Percentiles rank a stretch among this genome's conserved stretches.
Evolutionary conservation across 805 yeast species (phyloP).

Genomic region (Pichia exigua): DNA sequence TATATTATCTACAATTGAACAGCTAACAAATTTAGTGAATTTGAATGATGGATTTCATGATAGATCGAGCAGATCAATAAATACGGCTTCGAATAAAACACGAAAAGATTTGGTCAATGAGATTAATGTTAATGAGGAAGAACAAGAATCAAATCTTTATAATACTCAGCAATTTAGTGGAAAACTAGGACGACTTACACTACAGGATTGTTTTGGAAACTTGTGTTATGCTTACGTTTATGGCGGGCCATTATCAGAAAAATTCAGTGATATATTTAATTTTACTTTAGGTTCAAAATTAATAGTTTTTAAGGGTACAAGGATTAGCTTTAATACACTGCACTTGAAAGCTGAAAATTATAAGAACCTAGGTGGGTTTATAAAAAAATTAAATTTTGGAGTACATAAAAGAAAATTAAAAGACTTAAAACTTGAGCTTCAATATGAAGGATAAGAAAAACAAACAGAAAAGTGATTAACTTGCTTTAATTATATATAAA

Average conservation of each 20-base stretch:
- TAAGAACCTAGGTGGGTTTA: conserved; percentile 25
- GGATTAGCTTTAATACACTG: conserved; percentile 40
- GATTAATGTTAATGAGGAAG: conserved; percentile 41
- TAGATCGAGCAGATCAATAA: conserved; percentile 22
- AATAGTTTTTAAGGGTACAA: conserved; percentile 41
- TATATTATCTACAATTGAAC: conserved; percentile 45
- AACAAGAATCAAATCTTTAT: conserved; percentile 14
- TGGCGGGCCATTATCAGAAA: conserved; percentile 33
- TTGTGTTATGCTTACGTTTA: conserved; percentile 49
- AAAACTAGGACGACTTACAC: conserved; percentile 32
- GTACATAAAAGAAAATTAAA: conserved; percentile 30
- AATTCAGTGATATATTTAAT: conserved; percentile 21
- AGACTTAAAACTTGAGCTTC: conserved; percentile 28
- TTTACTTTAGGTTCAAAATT: conserved; percentile 52
- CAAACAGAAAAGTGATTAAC: not conserved
- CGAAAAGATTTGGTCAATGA: conserved; percentile 27
- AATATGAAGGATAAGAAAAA: conserved; percentile 10
- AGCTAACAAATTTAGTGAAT: conserved; percentile 42
- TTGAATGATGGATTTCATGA: conserved; percentile 56
- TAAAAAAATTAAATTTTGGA: conserved; percentile 21
- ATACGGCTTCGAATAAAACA: conserved; percentile 1
- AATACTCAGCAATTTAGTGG: not conserved
- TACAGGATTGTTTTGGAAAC: conserved; percentile 47
- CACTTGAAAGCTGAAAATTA: conserved; percentile 22
- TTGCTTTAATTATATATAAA: not conserved